A percentile compares a stretch with the other conserved stretches of the same genome.
These are phyloP conservation scores for Curvularia sp. DNA, from an alignment of 2,329 filamentous ascomycete genomes.

Conservation along the genomic window DNA sequence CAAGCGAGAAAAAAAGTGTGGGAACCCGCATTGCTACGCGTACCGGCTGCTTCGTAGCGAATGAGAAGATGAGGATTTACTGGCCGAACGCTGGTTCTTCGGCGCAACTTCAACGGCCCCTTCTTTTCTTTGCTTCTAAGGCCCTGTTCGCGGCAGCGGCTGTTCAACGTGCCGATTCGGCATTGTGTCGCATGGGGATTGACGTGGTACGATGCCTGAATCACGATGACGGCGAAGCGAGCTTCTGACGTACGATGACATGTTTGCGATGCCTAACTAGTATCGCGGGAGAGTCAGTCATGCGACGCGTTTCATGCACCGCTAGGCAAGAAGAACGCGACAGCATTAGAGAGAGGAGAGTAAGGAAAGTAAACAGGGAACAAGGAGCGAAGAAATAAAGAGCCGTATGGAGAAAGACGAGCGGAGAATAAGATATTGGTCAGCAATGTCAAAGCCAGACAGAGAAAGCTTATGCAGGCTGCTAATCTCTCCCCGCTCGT, in stretches of 20 bases:
- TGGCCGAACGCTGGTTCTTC: constrained; percentile 9
- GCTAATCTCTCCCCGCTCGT: not conserved
- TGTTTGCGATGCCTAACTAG: constrained; percentile 1
- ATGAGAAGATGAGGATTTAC: constrained; percentile 3
- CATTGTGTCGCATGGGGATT: not conserved
- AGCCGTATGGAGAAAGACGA: not conserved
- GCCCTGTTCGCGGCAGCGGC: not conserved
- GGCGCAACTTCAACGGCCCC: constrained; percentile 1
- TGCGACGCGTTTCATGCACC: not conserved
- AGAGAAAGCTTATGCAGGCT: not conserved
- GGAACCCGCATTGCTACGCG: not conserved
- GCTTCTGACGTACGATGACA: not conserved
- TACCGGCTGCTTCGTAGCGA: not conserved
- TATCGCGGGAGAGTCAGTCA: not conserved
- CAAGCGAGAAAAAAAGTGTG: not conserved
- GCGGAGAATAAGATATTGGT: not conserved
- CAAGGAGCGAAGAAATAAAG: not conserved
- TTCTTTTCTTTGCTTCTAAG: not conserved
- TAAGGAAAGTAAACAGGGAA: not conserved
- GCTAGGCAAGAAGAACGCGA: not conserved
- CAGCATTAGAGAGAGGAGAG: not conserved
- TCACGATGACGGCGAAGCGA: not conserved
- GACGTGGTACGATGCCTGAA: not conserved
- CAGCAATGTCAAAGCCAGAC: not conserved
- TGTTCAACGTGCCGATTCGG: constrained; percentile 2